These are phyloP conservation scores for Prunus mira DNA, from an alignment of 306 rosid species.

Conservation along the genomic window DNA sequence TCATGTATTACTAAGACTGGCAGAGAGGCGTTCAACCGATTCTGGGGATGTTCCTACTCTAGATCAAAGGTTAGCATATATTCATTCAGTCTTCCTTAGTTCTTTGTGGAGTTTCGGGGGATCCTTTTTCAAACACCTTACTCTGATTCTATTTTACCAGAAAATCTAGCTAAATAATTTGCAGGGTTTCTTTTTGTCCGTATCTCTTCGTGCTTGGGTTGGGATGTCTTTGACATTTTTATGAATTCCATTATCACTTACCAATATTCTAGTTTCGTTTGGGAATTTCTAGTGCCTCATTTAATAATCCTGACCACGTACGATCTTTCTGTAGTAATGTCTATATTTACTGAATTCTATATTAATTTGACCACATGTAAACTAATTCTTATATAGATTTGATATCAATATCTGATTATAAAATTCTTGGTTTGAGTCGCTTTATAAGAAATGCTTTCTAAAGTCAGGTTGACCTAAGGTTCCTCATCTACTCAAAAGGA, in stretches of 20 bases:
- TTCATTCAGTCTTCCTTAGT: conserved; percentile 11
- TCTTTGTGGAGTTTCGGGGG: neutral
- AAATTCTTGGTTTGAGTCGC: neutral
- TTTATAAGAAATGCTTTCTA: neutral
- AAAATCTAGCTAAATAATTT: neutral
- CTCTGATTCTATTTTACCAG: neutral
- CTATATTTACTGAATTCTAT: neutral
- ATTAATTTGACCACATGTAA: neutral
- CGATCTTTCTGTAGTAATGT: neutral
- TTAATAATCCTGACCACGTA: neutral
- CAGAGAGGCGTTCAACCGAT: conserved; percentile 73
- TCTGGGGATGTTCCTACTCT: conserved; percentile 64
- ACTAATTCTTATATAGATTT: neutral
- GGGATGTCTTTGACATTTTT: neutral
- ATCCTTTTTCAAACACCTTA: neutral
- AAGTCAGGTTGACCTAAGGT: neutral
- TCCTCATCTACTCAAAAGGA: neutral
- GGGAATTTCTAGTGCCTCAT: neutral
- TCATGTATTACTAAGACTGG: conserved; percentile 75
- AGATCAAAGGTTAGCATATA: conserved; percentile 63
- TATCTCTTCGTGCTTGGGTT: neutral
- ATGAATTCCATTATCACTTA: neutral
- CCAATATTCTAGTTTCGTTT: neutral
- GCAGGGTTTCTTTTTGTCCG: neutral
- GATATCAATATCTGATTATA: neutral